Base-by-base conservation (phyloP, 2,329 filamentous ascomycete species). In the Microcyclospora pomicola region DNA sequence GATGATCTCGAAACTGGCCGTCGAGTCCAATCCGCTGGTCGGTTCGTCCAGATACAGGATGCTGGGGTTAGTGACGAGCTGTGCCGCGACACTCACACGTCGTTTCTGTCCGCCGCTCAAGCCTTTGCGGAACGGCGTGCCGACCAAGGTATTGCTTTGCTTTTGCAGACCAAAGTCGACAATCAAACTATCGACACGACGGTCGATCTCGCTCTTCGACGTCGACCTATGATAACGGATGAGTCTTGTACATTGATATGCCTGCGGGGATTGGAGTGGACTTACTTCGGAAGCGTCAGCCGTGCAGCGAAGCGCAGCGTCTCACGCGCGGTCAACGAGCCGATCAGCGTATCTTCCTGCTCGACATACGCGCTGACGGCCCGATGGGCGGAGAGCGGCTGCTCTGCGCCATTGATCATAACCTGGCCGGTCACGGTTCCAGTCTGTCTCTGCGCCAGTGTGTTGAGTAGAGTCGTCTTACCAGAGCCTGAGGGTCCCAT, bases 31-130 rank as follows among this genome's bases (percentile, higher is more conserved):
- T 0, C 84, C 84, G 48, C 78, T 83, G 0, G 83, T 91, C 0
- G 82, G 82, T 55, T 88, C 82, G 51, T 88, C 82, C 19, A 91
- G 62, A 49, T 91, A 88, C 15, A 92, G 57, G 10, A 91, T 75
- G 55, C 77, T 80, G 0, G 84, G 83, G 34, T 71, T 74, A 0
- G 82, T 86, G 47, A 91, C 80, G 19, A 92, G 67, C 50, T 83
- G 80, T 45, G 78, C 82, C 1, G 82, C 83, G 3, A 91, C 76
- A 45, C 80, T 80, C 6, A 87, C 68, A 14, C 84, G 68, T 14
- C 82, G 69, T 64, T 88, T 91, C 63, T 92, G 83, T 0, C 83
- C 84, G 12, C 83, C 83, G 42, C 77, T 83, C 35, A 92, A 74
- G 2, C 84, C 84, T 57, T 86, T 87, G 2, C 75, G 71, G 39